Conservation (phyloP, 208 protist species). For the Trypanosoma congolense region DNA sequence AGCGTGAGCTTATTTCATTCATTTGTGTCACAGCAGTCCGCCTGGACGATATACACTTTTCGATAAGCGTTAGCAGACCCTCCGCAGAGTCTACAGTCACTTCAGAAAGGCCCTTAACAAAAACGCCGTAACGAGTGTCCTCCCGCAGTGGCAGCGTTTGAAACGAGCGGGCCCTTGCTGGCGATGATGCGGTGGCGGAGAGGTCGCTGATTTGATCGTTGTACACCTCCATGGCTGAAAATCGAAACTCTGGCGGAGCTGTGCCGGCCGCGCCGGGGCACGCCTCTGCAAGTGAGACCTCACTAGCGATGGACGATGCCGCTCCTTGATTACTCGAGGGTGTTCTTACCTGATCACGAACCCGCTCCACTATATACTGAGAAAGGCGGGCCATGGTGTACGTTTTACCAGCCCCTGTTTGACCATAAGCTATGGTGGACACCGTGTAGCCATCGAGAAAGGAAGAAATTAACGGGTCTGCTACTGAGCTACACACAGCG, state of each 20-base stretch:
- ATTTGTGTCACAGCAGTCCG: constrained; percentile 91
- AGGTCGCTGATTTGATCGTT: constrained; percentile 92
- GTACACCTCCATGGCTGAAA: constrained; percentile 93
- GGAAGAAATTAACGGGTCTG: constrained; percentile 56
- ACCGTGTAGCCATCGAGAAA: constrained; percentile 89
- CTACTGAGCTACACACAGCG: constrained; percentile 74
- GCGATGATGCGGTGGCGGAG: constrained; percentile 23
- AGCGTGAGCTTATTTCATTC: constrained; percentile 90
- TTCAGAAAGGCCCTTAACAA: constrained; percentile 75
- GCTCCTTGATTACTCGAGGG: no score
- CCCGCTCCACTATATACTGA: constrained; percentile 78
- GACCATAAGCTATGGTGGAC: constrained; percentile 93
- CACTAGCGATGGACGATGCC: background rate
- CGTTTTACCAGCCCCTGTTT: constrained; percentile 94
- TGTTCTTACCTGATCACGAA: no score
- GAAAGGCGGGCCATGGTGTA: constrained; percentile 86
- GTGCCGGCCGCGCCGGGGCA: background rate
- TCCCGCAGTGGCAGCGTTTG: constrained; percentile 75
- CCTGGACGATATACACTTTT: constrained; percentile 75
- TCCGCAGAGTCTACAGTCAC: constrained; percentile 47
- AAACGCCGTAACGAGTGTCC: constrained; percentile 71
- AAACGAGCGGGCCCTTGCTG: background rate
- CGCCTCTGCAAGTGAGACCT: constrained; percentile 25
- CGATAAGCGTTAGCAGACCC: constrained; percentile 74
- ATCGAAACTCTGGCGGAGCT: constrained; percentile 11